Conservation (phyloP, 208 protist species). For the Acanthamoeba lenticulata region DNA sequence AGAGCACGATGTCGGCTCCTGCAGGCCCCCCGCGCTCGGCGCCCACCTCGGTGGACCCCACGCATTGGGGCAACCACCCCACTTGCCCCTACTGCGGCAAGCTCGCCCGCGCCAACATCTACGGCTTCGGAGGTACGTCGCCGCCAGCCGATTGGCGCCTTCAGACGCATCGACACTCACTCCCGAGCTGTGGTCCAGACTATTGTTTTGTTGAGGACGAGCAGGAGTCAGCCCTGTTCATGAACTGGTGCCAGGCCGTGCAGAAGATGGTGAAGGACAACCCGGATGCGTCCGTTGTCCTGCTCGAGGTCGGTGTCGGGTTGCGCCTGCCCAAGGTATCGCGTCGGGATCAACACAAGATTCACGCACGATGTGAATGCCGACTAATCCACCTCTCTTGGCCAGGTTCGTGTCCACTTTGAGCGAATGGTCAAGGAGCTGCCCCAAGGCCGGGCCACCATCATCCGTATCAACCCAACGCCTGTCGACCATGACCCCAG, state of each 20-base stretch:
- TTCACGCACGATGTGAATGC: too few relatives aligned
- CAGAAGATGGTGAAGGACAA: slow-evolving; percentile 13
- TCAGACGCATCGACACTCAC: not conserved
- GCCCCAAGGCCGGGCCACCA: not conserved
- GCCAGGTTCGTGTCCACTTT: not conserved
- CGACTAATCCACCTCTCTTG: too few relatives aligned
- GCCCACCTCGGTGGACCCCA: slow-evolving; percentile 10
- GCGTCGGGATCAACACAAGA: too few relatives aligned
- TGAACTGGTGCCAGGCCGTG: slow-evolving; percentile 30
- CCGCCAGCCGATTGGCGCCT: not conserved
- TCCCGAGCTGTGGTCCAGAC: not conserved
- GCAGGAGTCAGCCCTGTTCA: not conserved
- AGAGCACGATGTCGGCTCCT: not conserved
- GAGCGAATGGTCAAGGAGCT: slow-evolving; percentile 29
- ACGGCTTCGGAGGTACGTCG: not conserved
- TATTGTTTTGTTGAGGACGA: slow-evolving; percentile 48
- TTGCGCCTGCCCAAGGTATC: slow-evolving; percentile 11
- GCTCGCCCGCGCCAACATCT: not conserved
- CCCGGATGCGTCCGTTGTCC: not conserved
- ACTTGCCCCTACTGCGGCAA: slow-evolving; percentile 15
- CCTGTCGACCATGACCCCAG: not conserved
- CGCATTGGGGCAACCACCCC: not conserved
- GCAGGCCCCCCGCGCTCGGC: not conserved
- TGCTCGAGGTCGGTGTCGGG: not conserved
- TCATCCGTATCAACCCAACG: slow-evolving; percentile 22